phyloP scores from a whole-genome alignment of 1,284 basidiomycete genomes.

The Trametes pubescens region DNA sequence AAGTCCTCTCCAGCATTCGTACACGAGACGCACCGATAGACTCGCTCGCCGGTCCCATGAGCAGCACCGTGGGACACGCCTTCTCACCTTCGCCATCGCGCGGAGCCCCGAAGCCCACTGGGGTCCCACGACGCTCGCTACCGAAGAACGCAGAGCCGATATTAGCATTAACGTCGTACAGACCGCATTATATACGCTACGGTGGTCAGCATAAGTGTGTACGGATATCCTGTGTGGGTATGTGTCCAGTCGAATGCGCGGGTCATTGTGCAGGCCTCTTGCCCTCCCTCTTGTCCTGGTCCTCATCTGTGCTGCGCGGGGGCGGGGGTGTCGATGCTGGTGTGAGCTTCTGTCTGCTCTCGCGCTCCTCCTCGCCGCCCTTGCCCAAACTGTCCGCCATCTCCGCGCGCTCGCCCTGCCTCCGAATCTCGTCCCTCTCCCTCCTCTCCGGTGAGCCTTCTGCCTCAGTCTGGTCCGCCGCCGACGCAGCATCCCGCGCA shows the following conservation, averaged over 20 bases:
- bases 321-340: background rate
- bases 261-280: background rate
- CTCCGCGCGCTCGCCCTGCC: conserved; percentile 40
- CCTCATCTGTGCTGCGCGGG: background rate
- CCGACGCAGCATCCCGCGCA: background rate
- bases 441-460: conserved; percentile 17
- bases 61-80: conserved; percentile 15
- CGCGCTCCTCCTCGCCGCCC: conserved; percentile 25
- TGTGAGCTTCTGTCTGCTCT: conserved; percentile 1
- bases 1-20: conserved; percentile 2
- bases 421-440: conserved; percentile 37
- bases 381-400: conserved; percentile 44
- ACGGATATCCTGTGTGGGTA: conserved; percentile 5
- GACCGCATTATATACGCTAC: conserved; percentile 7
- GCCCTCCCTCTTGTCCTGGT: background rate
- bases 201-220: background rate
- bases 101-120: conserved; percentile 15
- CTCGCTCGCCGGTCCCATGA: conserved; percentile 19
- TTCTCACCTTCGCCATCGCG: conserved; percentile 1
- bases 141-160: background rate
- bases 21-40: background rate
- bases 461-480: background rate
- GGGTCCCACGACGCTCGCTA: conserved; percentile 6
- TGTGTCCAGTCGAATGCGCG: background rate
- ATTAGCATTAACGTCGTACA: conserved; percentile 14